Percentiles rank a stretch among this genome's conserved stretches.
Conservation (phyloP, 345 rosid genomes). For the Populus euphratica region DNA sequence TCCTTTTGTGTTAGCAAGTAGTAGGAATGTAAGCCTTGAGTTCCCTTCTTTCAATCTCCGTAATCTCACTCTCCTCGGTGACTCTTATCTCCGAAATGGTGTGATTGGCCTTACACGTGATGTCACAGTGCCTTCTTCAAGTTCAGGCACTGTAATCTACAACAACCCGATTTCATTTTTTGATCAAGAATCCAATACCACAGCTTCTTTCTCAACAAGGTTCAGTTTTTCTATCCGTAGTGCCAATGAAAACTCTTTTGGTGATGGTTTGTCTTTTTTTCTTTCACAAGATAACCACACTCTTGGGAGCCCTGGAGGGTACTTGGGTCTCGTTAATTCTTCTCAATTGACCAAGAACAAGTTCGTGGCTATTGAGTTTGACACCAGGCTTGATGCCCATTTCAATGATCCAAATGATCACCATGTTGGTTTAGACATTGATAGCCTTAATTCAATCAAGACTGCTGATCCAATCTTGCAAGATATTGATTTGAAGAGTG, state of each 20-base stretch:
- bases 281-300: conserved; percentile 68
- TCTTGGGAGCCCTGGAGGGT: conserved; percentile 75
- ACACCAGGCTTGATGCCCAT: conserved; percentile 56
- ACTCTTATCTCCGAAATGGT: conserved; percentile 76
- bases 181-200: conserved; percentile 64
- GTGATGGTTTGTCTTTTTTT: conserved; percentile 86
- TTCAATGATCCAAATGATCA: conserved; percentile 68
- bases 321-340: conserved; percentile 77
- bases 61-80: conserved; percentile 89
- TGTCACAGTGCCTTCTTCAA: conserved; percentile 73
- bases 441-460: conserved; percentile 61
- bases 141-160: conserved; percentile 79
- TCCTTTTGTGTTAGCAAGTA: conserved; percentile 15
- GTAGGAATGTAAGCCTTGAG: conserved; percentile 36
- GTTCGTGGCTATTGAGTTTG: conserved; percentile 86
- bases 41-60: conserved; percentile 59
- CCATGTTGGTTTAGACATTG: conserved; percentile 74
- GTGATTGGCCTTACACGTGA: conserved; percentile 81
- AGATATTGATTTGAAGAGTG: conserved; percentile 72
- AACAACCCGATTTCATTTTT: conserved; percentile 58
- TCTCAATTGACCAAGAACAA: conserved; percentile 63
- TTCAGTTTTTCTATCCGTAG: conserved; percentile 71
- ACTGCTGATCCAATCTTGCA: conserved; percentile 49
- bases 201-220: conserved; percentile 75
- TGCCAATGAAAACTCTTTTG: conserved; percentile 59